These are phyloP conservation scores for Thraustochytrium striatum DNA, from an alignment of 352 stramenopile species.

Conservation along the genomic window DNA sequence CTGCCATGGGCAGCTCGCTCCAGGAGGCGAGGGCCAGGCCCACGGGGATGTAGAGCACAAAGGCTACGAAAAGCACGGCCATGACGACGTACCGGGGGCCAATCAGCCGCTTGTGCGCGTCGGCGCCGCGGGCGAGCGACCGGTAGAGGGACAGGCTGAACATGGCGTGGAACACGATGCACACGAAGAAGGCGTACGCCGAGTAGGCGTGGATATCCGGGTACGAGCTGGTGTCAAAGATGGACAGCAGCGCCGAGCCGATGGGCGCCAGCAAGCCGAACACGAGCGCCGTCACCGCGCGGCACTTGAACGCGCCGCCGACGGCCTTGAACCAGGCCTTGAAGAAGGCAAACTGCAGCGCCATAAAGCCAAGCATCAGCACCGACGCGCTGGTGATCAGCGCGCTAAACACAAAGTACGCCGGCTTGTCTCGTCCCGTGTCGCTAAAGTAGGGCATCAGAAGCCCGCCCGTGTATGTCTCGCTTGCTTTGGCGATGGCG, in stretches of 20 bases:
- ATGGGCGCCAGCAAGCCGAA: constrained; percentile 27
- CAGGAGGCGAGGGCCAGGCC: constrained; percentile 25
- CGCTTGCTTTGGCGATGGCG: not conserved
- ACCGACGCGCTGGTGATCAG: not conserved
- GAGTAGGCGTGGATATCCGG: not conserved
- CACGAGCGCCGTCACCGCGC: not conserved
- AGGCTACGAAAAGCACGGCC: not conserved
- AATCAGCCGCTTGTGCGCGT: not conserved
- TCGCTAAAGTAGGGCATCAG: constrained; percentile 20
- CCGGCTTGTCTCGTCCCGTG: constrained; percentile 32
- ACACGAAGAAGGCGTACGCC: constrained; percentile 34
- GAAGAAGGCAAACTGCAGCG: constrained; percentile 25
- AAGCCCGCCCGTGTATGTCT: constrained; percentile 31
- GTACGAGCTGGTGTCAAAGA: constrained; percentile 36
- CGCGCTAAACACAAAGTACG: constrained; percentile 22
- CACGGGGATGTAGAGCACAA: constrained; percentile 30
- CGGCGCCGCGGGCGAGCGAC: not conserved
- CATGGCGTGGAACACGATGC: not conserved
- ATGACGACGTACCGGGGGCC: not conserved
- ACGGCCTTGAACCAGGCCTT: not conserved
- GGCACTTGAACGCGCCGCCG: constrained; percentile 1
- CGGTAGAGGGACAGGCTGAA: not conserved
- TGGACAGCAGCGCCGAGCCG: not conserved
- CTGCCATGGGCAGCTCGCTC: not conserved
- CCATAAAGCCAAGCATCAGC: constrained; percentile 4